phyloP scores from a whole-genome alignment of 2,329 filamentous ascomycete species.

The Paradendryphiella salina region DNA sequence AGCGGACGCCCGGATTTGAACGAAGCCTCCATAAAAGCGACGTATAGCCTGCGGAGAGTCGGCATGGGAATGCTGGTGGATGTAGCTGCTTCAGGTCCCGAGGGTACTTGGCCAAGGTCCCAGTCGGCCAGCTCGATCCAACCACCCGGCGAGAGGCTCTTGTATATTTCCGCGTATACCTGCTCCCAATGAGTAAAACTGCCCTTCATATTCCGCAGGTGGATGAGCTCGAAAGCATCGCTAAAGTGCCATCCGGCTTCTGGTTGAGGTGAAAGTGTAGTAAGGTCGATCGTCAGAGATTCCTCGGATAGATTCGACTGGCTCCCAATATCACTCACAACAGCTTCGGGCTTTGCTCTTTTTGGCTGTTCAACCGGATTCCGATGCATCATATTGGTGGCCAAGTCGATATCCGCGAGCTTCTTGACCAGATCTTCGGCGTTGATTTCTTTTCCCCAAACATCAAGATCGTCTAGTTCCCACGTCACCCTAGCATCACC shows the following conservation, averaged over 20 bases:
- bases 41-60: slow-evolving; percentile 34
- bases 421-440: slow-evolving; percentile 32
- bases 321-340: slow-evolving; percentile 2
- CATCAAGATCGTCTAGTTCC: slow-evolving; percentile 47
- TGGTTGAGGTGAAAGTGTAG: slow-evolving; percentile 24
- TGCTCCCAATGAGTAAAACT: slow-evolving; percentile 53
- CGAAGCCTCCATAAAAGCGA: slow-evolving; percentile 44
- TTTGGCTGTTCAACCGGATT: slow-evolving; percentile 23
- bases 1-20: slow-evolving; percentile 48
- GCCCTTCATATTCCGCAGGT: slow-evolving; percentile 54
- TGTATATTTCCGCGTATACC: slow-evolving; percentile 53
- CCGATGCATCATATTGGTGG: slow-evolving; percentile 28
- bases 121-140: slow-evolving; percentile 54
- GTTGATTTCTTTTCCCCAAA: slow-evolving; percentile 37
- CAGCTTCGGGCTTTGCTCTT: slow-evolving; percentile 3
- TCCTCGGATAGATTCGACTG: slow-evolving; percentile 24
- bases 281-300: slow-evolving; percentile 28
- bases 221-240: slow-evolving; percentile 55
- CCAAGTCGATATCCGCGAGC: slow-evolving; percentile 32
- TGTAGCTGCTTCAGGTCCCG: slow-evolving; percentile 1
- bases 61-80: slow-evolving; percentile 21
- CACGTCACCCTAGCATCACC: slow-evolving; percentile 35
- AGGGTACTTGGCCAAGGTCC: slow-evolving; percentile 33
- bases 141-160: slow-evolving; percentile 52
- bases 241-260: slow-evolving; percentile 53